Base-by-base conservation (phyloP, 345 rosid genomes). In the Hevea brasiliensis region DNA sequence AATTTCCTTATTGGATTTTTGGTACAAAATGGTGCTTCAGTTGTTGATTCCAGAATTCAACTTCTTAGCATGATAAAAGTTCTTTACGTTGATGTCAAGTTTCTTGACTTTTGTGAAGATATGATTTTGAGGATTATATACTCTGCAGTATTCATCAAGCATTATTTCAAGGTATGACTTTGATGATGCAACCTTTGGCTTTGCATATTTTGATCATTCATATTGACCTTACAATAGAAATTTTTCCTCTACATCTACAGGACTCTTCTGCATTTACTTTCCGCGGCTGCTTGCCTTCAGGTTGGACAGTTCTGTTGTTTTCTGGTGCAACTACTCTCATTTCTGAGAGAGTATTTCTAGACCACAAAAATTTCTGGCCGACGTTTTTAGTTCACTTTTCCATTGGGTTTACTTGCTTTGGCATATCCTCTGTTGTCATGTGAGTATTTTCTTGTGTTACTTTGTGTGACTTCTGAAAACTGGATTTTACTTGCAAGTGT, bases 111-210 rank as follows among this genome's bases (percentile, higher is more conserved):
- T 67, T 63, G 29, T 50, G 57, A 74, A 91, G 98, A 93, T 89
- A 91, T 90, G 98, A 79, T 79, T 54, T 79, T 85, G 76, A 89
- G 98, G 89, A 91, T 92, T 65, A 74, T 81, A 10, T 96, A 90
- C 80, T 91, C 95, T 62, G 90, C 89, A 59, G 27, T 58, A 55
- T 76, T 70, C 83, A 91, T 91, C 83, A 86, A 79, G 82, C 74
- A 80, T 41, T 89, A 89, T 85, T 95, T 95, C 85, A 72, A 89
- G 99, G 96, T 91, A 85, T 68, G 56, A 41, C 47, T 32, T 47
- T 72, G 18, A 61, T 61, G 45, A 13, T 37, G 47, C 55, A 63
- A 32, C 5, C 65, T 53, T 41, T 58, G 50, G 2, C 65, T 53
- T 41, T 58, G 50, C 71, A 40, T 64, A 47, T 50, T 61, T 68